A percentile compares a stretch with the other conserved stretches of the same genome.
Evolutionary conservation across 176 grass and related monocot species (phyloP).

Genomic region (Carex littledalei): DNA sequence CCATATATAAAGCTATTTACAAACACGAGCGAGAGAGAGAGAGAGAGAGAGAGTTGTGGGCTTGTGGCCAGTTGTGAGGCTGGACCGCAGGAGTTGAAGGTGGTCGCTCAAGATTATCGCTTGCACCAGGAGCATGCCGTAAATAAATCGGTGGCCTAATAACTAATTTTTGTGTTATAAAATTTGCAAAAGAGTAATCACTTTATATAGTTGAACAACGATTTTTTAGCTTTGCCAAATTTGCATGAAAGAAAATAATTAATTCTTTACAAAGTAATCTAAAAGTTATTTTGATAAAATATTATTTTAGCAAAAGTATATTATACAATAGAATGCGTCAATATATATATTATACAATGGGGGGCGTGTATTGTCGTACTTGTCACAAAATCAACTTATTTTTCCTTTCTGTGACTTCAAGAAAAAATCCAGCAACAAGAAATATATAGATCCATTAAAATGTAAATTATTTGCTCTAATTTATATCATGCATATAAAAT

Average conservation of each 20-base stretch:
- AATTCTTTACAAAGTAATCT: no score
- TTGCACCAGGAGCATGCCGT: not conserved
- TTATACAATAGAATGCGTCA: not conserved
- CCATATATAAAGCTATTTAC: slow-evolving; percentile 7
- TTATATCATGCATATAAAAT: not conserved
- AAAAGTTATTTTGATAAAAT: no score
- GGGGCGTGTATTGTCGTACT: not conserved
- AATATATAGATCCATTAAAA: not conserved
- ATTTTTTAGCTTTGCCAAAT: no score
- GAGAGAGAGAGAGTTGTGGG: not conserved
- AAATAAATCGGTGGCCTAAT: not conserved
- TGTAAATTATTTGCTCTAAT: not conserved
- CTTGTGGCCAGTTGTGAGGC: not conserved
- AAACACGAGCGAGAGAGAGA: not conserved
- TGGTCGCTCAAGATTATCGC: not conserved
- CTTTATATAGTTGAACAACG: no score
- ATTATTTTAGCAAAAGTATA: no score
- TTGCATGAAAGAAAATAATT: no score
- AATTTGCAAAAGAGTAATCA: not conserved
- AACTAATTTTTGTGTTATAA: not conserved
- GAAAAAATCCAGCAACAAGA: not conserved
- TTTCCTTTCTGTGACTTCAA: not conserved
- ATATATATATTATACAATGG: not conserved
- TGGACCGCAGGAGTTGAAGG: slow-evolving; percentile 1
- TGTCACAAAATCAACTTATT: not conserved